These are phyloP conservation scores for Blastobotrys ciferrii DNA, from an alignment of 1,139 yeast genomes.

Conservation along the genomic window DNA sequence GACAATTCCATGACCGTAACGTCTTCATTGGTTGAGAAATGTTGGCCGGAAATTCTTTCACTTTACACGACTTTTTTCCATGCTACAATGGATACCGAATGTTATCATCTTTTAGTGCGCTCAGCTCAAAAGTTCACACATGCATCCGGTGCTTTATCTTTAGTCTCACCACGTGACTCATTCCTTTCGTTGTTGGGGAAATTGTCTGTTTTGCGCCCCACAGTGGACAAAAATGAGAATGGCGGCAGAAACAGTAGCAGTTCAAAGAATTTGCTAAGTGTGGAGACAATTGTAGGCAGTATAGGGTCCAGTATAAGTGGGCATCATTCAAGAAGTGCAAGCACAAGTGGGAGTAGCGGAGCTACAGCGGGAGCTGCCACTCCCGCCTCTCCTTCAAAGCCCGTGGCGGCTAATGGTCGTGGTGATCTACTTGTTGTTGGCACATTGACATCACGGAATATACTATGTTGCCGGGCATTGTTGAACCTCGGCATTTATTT, in stretches of 20 bases:
- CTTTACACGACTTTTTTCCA: constrained; percentile 56
- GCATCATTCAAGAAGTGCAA: constrained; percentile 32
- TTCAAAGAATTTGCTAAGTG: constrained; percentile 45
- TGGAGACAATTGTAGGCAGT: constrained; percentile 63
- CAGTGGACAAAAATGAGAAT: not conserved
- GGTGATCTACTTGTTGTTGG: no score
- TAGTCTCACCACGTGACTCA: constrained; percentile 56
- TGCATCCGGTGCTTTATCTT: constrained; percentile 71
- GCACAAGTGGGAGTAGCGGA: constrained; percentile 14
- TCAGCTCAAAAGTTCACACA: constrained; percentile 79
- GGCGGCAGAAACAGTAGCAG: constrained; percentile 8
- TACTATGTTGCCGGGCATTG: constrained; percentile 75
- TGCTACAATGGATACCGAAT: constrained; percentile 64
- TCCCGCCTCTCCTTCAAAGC: not conserved
- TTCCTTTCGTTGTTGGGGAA: constrained; percentile 57
- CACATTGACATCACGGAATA: constrained; percentile 44
- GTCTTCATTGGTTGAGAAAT: constrained; percentile 42
- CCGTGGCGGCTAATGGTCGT: not conserved
- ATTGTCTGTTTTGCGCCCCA: constrained; percentile 3
- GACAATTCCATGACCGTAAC: constrained; percentile 16
- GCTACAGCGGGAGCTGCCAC: not conserved
- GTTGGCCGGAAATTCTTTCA: constrained; percentile 48
- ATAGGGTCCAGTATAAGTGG: constrained; percentile 34
- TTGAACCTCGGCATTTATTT: constrained; percentile 72
- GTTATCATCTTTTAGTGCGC: constrained; percentile 62